Conservation (phyloP, 1,284 basidiomycete species). For the Tausonia pullulans region DNA sequence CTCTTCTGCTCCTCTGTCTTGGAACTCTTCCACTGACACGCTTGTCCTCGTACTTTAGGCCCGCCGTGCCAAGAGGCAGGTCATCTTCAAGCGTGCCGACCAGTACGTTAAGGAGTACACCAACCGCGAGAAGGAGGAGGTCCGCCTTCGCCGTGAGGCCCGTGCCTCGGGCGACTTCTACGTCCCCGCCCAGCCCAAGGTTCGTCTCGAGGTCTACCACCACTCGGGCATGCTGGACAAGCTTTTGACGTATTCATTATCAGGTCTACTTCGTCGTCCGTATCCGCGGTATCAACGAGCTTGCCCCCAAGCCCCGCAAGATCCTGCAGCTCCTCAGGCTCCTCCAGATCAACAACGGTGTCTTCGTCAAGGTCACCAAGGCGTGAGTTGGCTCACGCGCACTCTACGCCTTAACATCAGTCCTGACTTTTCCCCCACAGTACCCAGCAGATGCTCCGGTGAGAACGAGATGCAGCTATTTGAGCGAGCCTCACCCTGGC, state of each 20-base stretch:
- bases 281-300: slow-evolving; percentile 98
- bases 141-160: slow-evolving; percentile 87
- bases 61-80: slow-evolving; percentile 80
- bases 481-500: no score
- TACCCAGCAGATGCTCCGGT: slow-evolving; percentile 14
- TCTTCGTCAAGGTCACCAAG: slow-evolving; percentile 94
- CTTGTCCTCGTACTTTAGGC: slow-evolving; percentile 43
- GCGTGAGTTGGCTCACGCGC: slow-evolving; percentile 35
- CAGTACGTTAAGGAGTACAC: slow-evolving; percentile 97
- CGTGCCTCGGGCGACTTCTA: slow-evolving; percentile 92
- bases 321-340: slow-evolving; percentile 97
- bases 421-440: no score
- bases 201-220: slow-evolving; percentile 75
- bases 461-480: no score
- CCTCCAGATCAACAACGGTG: slow-evolving; percentile 99
- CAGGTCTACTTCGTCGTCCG: slow-evolving; percentile 79
- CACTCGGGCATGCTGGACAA: neutral
- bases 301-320: slow-evolving; percentile 98
- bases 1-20: slow-evolving; percentile 27
- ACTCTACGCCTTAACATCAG: slow-evolving; percentile 53
- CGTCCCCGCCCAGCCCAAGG: slow-evolving; percentile 90
- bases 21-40: slow-evolving; percentile 12
- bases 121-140: slow-evolving; percentile 86
- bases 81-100: slow-evolving; percentile 99
- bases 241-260: neutral